A percentile compares a stretch with the other conserved stretches of the same genome.
These are phyloP conservation scores for Phlebiopsis gigantea DNA, from an alignment of 768 basidiomycete genomes.

Conservation along the genomic window DNA sequence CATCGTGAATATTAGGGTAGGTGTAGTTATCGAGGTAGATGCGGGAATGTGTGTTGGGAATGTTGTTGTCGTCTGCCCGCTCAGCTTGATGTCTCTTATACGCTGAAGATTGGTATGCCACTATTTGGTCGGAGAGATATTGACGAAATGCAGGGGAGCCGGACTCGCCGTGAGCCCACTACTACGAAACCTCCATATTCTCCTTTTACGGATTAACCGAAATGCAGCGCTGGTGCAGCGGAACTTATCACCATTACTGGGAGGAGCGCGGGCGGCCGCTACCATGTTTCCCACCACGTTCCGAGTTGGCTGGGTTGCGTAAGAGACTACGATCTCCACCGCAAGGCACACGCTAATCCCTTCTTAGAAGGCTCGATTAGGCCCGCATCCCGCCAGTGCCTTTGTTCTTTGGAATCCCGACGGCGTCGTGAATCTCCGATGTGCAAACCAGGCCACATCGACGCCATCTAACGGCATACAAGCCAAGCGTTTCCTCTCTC, in stretches of 20 bases:
- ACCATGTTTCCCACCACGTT: background rate
- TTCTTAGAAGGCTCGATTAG: constrained; percentile 1
- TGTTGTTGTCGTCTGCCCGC: background rate
- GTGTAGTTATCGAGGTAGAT: background rate
- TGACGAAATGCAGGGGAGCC: background rate
- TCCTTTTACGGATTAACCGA: background rate
- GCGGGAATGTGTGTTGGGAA: background rate
- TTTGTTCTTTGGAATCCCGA: background rate
- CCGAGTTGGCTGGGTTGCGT: background rate
- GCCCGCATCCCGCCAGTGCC: background rate
- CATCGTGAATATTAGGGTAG: constrained; percentile 9
- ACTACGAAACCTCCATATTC: background rate
- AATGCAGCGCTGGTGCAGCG: background rate
- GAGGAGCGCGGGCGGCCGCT: background rate
- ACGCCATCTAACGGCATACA: background rate
- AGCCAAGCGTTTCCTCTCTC: background rate
- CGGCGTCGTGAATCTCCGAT: constrained; percentile 3
- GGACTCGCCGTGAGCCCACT: background rate
- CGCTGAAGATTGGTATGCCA: background rate
- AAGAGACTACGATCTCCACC: background rate
- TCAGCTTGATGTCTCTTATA: too few species aligned
- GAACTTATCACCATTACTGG: background rate
- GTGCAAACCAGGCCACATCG: background rate
- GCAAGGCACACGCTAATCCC: constrained; percentile 4
- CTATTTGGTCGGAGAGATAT: background rate